These are phyloP conservation scores for Cajanus cajan DNA, from an alignment of 306 rosid genomes.

Conservation along the genomic window DNA sequence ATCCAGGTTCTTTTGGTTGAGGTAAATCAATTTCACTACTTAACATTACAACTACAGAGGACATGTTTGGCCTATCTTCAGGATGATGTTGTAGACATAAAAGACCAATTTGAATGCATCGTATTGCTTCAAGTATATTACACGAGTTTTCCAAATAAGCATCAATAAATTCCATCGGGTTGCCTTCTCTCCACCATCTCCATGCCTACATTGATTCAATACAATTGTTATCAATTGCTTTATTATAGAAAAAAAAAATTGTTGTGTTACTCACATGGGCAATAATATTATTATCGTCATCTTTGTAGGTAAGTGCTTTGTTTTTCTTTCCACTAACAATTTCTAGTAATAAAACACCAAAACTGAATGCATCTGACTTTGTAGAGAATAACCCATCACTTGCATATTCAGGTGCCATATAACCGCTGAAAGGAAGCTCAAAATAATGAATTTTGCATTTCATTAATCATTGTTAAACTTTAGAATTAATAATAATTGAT, in stretches of 20 bases:
- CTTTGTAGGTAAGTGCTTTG: background rate
- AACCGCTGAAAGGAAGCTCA: background rate
- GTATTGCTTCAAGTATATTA: background rate
- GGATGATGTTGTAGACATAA: conserved; percentile 48
- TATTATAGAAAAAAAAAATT: too few relatives aligned
- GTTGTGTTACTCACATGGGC: conserved; percentile 1
- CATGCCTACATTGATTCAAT: conserved; percentile 28
- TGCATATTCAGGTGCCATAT: conserved; percentile 33
- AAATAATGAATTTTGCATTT: background rate
- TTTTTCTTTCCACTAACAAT: conserved; percentile 27
- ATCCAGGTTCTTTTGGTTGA: conserved; percentile 46
- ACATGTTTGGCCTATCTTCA: conserved; percentile 43
- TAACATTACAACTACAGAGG: conserved; percentile 44
- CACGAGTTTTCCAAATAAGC: background rate
- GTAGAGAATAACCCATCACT: conserved; percentile 18
- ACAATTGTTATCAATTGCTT: background rate
- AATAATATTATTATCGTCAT: background rate
- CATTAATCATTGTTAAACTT: background rate
- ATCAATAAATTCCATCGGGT: conserved; percentile 11
- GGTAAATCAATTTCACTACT: conserved; percentile 34
- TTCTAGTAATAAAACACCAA: conserved; percentile 9
- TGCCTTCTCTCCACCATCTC: conserved; percentile 30
- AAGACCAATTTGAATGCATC: conserved; percentile 49
- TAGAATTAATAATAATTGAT: background rate
- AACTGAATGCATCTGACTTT: conserved; percentile 18